Evolutionary conservation across 805 yeast genomes (phyloP), one percentile per base, ranked within the genome.

Genomic region (Starmerella kuoi): DNA sequence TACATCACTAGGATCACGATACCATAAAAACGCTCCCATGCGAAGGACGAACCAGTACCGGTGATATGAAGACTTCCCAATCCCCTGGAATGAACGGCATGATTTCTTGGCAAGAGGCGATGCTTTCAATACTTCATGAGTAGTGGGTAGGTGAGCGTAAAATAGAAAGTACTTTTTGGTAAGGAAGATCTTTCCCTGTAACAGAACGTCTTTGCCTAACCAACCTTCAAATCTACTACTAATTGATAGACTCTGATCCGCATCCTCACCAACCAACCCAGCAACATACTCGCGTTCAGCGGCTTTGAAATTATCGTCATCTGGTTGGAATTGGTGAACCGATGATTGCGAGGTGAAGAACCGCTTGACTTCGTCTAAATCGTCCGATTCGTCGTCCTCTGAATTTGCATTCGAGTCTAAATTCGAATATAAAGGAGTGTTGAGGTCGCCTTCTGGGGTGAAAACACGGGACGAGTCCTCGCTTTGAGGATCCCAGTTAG

Each of bases 151-250:
- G 51, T 74, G 76, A 0, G 95, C 91, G 62, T 79, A 79, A 56
- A 83, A 88, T 34, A 84, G 61, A 5, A 87, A 56, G 47, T 73
- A 73, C 14, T 69, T 63, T 33, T 66, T 60, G 1, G 96, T 86
- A 21, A 88, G 59, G 52, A 80, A 80, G 15, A 86, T 59, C 53
- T 81, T 87, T 2, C 97, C 97, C 59, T 85, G 95, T 21, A 86
- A 62, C 22, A 88, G 63, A 0, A 87, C 91, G 53, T 83, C 94
- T 46, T 77, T 73, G 44, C 85, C 65, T 28, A 87, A 64, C 94
- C 95, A 87, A 15, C 42, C 50, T 14, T 35, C 45, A 30, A 34
- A 48, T 8, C 37, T 34, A n/a, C n/a, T n/a, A 12, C 37, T 26
- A 18, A 46, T 25, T 7, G 35, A 20, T 2, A 35, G 9, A 11